These are phyloP conservation scores for Chaetomiaceae sp. DNA, from an alignment of 2,329 filamentous ascomycete species.

Conservation along the genomic window DNA sequence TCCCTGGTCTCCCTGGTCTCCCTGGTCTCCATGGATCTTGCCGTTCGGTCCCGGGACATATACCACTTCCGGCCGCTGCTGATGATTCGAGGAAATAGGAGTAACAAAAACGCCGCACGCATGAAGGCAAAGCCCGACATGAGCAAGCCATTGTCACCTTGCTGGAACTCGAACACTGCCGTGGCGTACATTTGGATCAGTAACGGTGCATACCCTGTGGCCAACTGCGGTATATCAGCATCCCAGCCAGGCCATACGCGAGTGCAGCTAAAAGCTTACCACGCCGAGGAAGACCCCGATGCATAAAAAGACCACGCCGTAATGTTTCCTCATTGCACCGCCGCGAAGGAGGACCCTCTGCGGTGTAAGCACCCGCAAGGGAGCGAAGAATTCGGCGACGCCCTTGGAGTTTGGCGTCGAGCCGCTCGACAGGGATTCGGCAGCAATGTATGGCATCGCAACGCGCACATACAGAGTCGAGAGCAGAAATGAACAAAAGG, in stretches of 20 bases:
- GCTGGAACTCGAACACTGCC: constrained; percentile 50
- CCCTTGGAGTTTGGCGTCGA: constrained; percentile 34
- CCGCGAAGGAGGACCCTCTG: constrained; percentile 48
- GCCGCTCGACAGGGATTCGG: constrained; percentile 35
- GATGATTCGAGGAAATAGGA: constrained; percentile 52
- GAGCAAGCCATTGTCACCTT: constrained; percentile 53
- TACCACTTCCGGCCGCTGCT: constrained; percentile 30
- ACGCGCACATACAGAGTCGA: constrained; percentile 40
- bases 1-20: background rate
- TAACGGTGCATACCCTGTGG: constrained; percentile 63
- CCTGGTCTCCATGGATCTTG: constrained; percentile 5
- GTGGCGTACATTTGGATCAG: constrained; percentile 59
- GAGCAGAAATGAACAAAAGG: constrained; percentile 52
- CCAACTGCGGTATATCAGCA: constrained; percentile 40
- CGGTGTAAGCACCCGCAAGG: constrained; percentile 57
- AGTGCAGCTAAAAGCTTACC: constrained; percentile 34
- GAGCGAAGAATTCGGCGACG: constrained; percentile 56
- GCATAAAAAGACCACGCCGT: constrained; percentile 60
- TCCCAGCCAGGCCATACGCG: background rate
- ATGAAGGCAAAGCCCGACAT: constrained; percentile 54
- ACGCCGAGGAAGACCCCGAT: constrained; percentile 64
- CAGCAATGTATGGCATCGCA: constrained; percentile 48
- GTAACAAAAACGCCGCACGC: constrained; percentile 51
- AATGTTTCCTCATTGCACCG: constrained; percentile 51
- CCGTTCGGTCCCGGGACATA: constrained; percentile 10